Evolutionary conservation across 192 early-diverging fungal species (phyloP).

Genomic region (Phlyctochytrium arcticum): DNA sequence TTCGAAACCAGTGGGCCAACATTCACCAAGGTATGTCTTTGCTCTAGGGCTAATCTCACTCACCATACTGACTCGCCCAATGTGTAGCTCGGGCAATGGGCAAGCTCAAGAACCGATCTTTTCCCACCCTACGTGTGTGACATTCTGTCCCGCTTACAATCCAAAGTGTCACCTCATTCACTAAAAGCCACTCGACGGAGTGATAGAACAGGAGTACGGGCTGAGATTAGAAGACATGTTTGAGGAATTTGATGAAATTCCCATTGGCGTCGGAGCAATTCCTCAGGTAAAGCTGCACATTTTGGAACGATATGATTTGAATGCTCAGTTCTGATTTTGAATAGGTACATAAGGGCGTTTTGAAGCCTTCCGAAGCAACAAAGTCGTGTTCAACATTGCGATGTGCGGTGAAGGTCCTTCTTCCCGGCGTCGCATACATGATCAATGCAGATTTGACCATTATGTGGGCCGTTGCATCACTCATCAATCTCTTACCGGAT

Average conservation of each 20-base stretch:
- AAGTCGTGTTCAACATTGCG: background rate
- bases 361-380: constrained; percentile 4
- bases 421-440: constrained; percentile 66
- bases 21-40: constrained; percentile 76
- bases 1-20: constrained; percentile 89
- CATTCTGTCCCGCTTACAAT: constrained; percentile 76
- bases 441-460: constrained; percentile 79
- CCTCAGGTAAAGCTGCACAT: constrained; percentile 65
- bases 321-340: background rate
- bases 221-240: constrained; percentile 68
- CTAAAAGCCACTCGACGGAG: constrained; percentile 57
- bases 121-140: constrained; percentile 71
- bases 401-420: constrained; percentile 84
- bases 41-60: background rate
- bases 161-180: constrained; percentile 72
- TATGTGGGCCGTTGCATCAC: constrained; percentile 63
- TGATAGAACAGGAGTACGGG: constrained; percentile 63
- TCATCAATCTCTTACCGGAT: constrained; percentile 68
- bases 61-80: background rate
- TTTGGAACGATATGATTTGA: background rate
- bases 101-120: constrained; percentile 86
- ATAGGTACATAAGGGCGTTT: constrained; percentile 6
- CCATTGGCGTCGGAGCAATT: constrained; percentile 91
- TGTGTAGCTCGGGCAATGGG: constrained; percentile 83
- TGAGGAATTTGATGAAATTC: constrained; percentile 64